Conservation (phyloP, 108 stramenopile species). For the Fragilariopsis cylindrus region DNA sequence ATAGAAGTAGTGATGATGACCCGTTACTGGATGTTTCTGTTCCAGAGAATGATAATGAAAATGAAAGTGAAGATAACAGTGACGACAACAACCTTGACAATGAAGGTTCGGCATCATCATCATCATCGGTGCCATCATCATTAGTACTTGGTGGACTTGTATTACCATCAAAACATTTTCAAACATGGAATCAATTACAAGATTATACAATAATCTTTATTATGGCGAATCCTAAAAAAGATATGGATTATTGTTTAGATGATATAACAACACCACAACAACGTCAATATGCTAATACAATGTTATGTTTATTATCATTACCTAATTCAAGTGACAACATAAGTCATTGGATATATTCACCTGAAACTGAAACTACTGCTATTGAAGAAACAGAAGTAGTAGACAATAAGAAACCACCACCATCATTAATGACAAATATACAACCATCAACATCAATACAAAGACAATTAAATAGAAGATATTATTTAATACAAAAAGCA, state of each 20-base stretch:
- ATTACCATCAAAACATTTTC: slow-evolving; percentile 39
- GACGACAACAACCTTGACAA: too few relatives aligned
- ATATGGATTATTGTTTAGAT: slow-evolving; percentile 4
- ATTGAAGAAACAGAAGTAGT: neutral
- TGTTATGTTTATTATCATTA: slow-evolving; percentile 52
- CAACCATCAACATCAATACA: slow-evolving; percentile 42
- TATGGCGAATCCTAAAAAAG: slow-evolving; percentile 13
- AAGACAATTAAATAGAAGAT: slow-evolving; percentile 75
- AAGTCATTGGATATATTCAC: slow-evolving; percentile 69
- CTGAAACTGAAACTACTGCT: slow-evolving; percentile 37
- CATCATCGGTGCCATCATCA: neutral
- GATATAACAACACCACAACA: slow-evolving; percentile 23
- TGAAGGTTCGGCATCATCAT: too few relatives aligned
- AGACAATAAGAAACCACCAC: too few relatives aligned
- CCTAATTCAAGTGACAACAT: slow-evolving; percentile 9
- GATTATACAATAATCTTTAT: slow-evolving; percentile 72
- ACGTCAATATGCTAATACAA: slow-evolving; percentile 53
- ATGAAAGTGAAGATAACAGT: neutral
- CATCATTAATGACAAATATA: neutral
- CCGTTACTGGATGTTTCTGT: neutral
- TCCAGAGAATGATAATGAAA: slow-evolving; percentile 12
- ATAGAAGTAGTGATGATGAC: too few relatives aligned
- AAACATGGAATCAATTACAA: slow-evolving; percentile 54
- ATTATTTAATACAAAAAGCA: slow-evolving; percentile 87
- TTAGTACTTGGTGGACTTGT: slow-evolving; percentile 72